Base-by-base conservation (phyloP, 495 filamentous ascomycete genomes). In the Cladorrhinum samala region DNA sequence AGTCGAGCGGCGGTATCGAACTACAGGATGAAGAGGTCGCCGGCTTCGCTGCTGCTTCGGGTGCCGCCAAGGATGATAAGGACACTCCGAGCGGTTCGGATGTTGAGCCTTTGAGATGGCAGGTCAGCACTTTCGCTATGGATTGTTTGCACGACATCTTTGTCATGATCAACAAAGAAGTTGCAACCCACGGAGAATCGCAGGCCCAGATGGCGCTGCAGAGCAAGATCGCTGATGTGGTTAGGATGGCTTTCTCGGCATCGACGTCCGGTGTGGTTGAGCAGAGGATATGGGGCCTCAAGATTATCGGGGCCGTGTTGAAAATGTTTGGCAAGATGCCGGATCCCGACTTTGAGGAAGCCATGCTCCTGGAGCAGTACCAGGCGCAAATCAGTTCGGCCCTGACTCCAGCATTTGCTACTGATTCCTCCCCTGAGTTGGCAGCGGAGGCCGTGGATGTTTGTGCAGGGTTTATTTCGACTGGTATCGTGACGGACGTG, bases 371-470 rank as follows among this genome's bases (percentile, higher is more conserved):
- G 0, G 93, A 99, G 62, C 93, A 97, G 64, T 99, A 97, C 61
- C 93, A 99, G 67, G 93, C 93, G 14, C 93, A 99, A 66, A 96
- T 97, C 61, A 89, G 92, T 59, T 96, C 93, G 1, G 93, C 93
- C 0, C 79, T 99, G 37, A 97, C 93, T 3, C 93, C 93, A 8
- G 94, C 93, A 1, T 99, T 99, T 72, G 91, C 92, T 1, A 83
- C 84, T 2, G 93, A 99, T 68, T 97, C 93, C 2, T 96, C 92
- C 3, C 91, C 93, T 1, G 94, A 96, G 65, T 76, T 99, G 5
- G 93, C 93, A 17, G 86, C 93, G 1, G 91, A 94, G 57, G 93
- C 93, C 33, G 88, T 99, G 43, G 95, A 94, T 66, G 94, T 99
- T n/a, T 97, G 93, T 53, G 94, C 90, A 18, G 87, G 85, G 0